Evolutionary conservation across 1,284 basidiomycete genomes (phyloP), one percentile per base, ranked within the genome.

Genomic region (Thecaphora thlaspeos): DNA sequence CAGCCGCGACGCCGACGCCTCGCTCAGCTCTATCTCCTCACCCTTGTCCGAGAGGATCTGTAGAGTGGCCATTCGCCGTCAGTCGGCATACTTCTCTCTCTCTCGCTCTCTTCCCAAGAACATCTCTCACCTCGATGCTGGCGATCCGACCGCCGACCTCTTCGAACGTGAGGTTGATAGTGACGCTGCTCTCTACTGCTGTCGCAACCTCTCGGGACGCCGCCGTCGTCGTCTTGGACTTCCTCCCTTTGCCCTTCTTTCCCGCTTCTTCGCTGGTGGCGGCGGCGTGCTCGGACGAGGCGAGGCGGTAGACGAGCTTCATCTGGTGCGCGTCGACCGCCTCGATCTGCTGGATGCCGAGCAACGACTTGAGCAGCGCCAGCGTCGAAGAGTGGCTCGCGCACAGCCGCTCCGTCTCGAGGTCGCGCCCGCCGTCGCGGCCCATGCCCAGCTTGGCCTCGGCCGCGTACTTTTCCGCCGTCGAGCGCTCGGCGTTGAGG

Each of bases 381-480:
- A 67, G 55, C 21, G 60, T 62, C 23, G 60, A 50, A 9, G 54
- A 46, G 44, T 67, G 60, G 41, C 60, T 65, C 40, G 63, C 63
- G 37, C 70, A 73, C 17, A 68, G 50, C 15, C 65, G 55, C 48
- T 73, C 71, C 12, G 64, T 61, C 51, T 69, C 63, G 43, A 70
- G 58, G 30, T 73, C 71, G 26, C 71, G 61, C 1, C 66, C 66
- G 19, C 66, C 61, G 28, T 69, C 66, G 19, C 62, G 59, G 14
- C 68, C 66, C 57, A 63, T 64, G 24, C 71, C 68, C 43, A 69
- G 50, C 61, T 61, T 59, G 37, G 66, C 71, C 39, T 73, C 68
- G 51, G 63, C 68, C 28, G 71, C 71, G 36, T 54, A 60, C 51
- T 69, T 71, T 45, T 73, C 71, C 1, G 69, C 71, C 17, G 63